Evolutionary conservation across 2,329 filamentous ascomycete genomes (phyloP).

Genomic region (Aspergillus eucalypticola): DNA sequence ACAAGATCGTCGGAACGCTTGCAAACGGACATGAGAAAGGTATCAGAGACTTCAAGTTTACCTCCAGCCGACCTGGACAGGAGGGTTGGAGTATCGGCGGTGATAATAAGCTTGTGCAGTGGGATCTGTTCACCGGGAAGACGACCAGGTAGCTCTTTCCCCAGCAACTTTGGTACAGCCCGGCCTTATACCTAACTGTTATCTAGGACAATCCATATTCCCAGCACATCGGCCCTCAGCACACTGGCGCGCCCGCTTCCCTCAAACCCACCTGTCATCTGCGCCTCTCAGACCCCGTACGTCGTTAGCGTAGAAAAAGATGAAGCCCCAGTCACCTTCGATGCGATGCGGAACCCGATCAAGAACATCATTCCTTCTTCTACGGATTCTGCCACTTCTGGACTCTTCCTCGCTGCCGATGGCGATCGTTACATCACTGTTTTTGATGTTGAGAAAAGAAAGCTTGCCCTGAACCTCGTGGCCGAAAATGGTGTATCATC

Average conservation of each 20-base stretch:
- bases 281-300: constrained; percentile 53
- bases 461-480: constrained; percentile 50
- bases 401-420: constrained; percentile 51
- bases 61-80: constrained; percentile 36
- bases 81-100: constrained; percentile 57
- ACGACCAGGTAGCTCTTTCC: constrained; percentile 42
- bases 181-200: constrained; percentile 17
- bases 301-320: constrained; percentile 46
- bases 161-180: constrained; percentile 7
- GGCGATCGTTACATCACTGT: constrained; percentile 54
- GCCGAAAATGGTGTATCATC: constrained; percentile 49
- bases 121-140: constrained; percentile 50
- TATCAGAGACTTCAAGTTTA: constrained; percentile 55
- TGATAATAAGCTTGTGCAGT: constrained; percentile 55
- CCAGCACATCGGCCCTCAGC: constrained; percentile 41
- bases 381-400: constrained; percentile 33
- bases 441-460: constrained; percentile 46
- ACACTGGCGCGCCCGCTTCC: constrained; percentile 45
- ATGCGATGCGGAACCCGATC: constrained; percentile 52
- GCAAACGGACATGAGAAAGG: constrained; percentile 50
- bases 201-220: constrained; percentile 46
- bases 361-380: constrained; percentile 49
- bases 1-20: constrained; percentile 48
- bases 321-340: constrained; percentile 44
- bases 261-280: constrained; percentile 48